Conservation (phyloP, 2,329 filamentous ascomycete species). For the Fusarium sp. region DNA sequence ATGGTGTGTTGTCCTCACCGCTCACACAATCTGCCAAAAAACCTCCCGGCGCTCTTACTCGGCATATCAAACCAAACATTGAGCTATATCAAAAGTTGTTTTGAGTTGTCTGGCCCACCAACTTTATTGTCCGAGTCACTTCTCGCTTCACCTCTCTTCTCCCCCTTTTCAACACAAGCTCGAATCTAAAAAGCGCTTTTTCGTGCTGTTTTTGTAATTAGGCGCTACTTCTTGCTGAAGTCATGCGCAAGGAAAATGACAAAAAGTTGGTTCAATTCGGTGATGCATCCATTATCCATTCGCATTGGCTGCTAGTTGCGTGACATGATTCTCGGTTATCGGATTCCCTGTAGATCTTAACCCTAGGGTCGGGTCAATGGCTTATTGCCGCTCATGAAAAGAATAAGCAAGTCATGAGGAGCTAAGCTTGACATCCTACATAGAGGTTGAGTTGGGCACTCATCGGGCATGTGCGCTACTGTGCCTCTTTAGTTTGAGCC, state of each 20-base stretch:
- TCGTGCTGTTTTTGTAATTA: constrained; percentile 50
- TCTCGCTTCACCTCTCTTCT: constrained; percentile 5
- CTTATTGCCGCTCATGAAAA: constrained; percentile 29
- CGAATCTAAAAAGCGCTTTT: constrained; percentile 49
- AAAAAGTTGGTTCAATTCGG: constrained; percentile 46
- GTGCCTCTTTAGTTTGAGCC: constrained; percentile 4
- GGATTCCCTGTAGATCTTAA: constrained; percentile 29
- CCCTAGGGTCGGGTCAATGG: constrained; percentile 10
- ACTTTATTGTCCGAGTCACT: constrained; percentile 24
- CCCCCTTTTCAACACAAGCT: constrained; percentile 24
- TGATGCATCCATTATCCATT: constrained; percentile 17
- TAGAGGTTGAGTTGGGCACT: constrained; percentile 38
- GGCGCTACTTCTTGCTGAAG: constrained; percentile 42
- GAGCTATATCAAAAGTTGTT: constrained; percentile 30
- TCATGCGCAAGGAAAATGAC: constrained; percentile 41
- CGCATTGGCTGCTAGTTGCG: constrained; percentile 6
- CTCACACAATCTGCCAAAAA: constrained; percentile 21
- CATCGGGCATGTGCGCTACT: constrained; percentile 42
- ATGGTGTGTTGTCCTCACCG: constrained; percentile 8
- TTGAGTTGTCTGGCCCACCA: constrained; percentile 18
- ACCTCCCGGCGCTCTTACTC: constrained; percentile 19
- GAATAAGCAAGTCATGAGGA: constrained; percentile 20
- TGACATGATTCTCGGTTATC: constrained; percentile 39
- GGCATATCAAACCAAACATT: constrained; percentile 19
- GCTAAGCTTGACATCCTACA: constrained; percentile 3